Conservation (phyloP, 768 basidiomycete species). For the Amanita jacksonii region DNA sequence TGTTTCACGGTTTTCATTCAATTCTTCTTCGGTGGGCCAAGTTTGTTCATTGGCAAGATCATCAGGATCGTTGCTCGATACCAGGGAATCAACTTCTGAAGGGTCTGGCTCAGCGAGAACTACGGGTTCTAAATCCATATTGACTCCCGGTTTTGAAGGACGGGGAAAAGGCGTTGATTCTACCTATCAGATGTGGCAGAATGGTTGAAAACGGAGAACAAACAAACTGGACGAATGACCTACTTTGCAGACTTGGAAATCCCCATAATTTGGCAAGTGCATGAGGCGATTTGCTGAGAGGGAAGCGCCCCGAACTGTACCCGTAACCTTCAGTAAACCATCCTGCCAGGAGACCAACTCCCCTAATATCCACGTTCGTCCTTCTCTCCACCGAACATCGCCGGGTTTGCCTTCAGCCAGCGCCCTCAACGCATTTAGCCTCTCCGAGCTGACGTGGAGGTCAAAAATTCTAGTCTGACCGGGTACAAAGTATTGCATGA, state of each 20-base stretch:
- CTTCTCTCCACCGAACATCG: slow-evolving; percentile 76
- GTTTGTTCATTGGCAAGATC: slow-evolving; percentile 93
- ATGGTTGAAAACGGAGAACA: neutral
- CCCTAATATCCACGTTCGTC: slow-evolving; percentile 67
- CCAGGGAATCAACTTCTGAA: slow-evolving; percentile 71
- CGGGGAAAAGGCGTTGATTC: slow-evolving; percentile 48
- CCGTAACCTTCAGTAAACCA: slow-evolving; percentile 65
- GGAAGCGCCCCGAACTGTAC: slow-evolving; percentile 70
- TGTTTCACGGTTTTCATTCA: slow-evolving; percentile 35
- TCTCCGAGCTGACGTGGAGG: slow-evolving; percentile 52
- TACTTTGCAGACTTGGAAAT: slow-evolving; percentile 80
- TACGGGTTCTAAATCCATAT: slow-evolving; percentile 63
- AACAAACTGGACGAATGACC: slow-evolving; percentile 12
- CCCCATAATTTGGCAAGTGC: slow-evolving; percentile 81
- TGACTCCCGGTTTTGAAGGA: slow-evolving; percentile 22
- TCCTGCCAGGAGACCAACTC: slow-evolving; percentile 51
- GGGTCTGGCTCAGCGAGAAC: slow-evolving; percentile 56
- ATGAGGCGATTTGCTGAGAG: slow-evolving; percentile 79
- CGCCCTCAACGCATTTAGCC: slow-evolving; percentile 61
- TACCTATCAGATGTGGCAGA: slow-evolving; percentile 38
- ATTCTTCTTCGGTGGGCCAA: slow-evolving; percentile 97
- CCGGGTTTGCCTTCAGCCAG: slow-evolving; percentile 80
- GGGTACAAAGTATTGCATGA: slow-evolving; percentile 93
- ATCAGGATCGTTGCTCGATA: slow-evolving; percentile 83
- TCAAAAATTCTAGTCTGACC: slow-evolving; percentile 70